Base-by-base conservation (phyloP, 176 grass and related monocot genomes). In the Lolium perenne region DNA sequence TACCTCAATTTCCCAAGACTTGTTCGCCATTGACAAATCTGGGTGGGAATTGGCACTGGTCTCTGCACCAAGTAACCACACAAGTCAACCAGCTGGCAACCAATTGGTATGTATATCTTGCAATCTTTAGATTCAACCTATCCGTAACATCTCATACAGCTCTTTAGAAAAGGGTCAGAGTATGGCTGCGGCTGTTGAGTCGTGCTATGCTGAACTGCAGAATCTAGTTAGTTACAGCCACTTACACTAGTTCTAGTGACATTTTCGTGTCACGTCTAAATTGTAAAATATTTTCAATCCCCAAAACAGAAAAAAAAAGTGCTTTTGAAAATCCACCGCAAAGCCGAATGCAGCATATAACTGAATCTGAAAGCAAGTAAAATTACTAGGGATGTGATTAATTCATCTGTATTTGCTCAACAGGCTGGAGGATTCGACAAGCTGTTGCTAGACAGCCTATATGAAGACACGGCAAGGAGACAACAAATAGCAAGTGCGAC, bases 381-480 rank as follows among this genome's bases (percentile, higher is more conserved):
- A 77, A 69, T 1, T n/a, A 85, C 4, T 26, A 18, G 0, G 40
- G 60, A 69, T 60, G 14, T 71, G 41, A 76, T 66, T 83, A 29
- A 77, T 79, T 85, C 38, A 80, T 63, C 60, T 82, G 47, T 17
- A 83, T 71, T 64, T 79, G 18, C 20, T 80, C 51, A 72, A 62
- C 85, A 99, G 90, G 90, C 87, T 67, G 94, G 97, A 48, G 97
- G 94, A 5, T 99, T 99, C 47, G 94, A 99, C 94, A 96, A 91
- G 88, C 87, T 99, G 49, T 88, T 99, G 86, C 89, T 99, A 35
- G 94, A 99, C 54, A 99, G 92, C 62, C 87, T 99, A 22, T 94
- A 99, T 17, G 94, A 99, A 94, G 94, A 99, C 38, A 77, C 92
- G 20, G 18, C 92, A 20, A 99, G 94, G 61, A 85, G 90, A 62